Conservation (phyloP, 176 grass and related monocot genomes). For the Carex parvula region DNA sequence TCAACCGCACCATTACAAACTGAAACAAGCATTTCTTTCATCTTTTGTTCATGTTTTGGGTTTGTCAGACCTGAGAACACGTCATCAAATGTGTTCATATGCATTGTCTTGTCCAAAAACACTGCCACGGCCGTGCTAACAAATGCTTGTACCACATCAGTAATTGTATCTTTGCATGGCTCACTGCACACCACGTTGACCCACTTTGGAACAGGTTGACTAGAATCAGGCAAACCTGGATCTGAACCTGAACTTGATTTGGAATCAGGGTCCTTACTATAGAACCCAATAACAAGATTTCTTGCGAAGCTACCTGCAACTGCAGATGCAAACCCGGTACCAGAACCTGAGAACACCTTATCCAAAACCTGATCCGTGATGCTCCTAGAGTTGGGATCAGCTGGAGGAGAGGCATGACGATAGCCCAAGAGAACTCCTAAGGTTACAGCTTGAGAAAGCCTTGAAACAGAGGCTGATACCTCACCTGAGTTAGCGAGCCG, state of each 20-base stretch:
- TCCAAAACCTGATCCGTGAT: slow-evolving; percentile 68
- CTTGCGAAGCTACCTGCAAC: slow-evolving; percentile 71
- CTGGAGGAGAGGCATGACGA: slow-evolving; percentile 27
- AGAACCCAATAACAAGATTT: slow-evolving; percentile 55
- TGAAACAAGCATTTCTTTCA: slow-evolving; percentile 66
- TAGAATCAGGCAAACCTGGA: slow-evolving; percentile 26
- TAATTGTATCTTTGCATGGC: slow-evolving; percentile 44
- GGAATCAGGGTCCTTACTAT: slow-evolving; percentile 19
- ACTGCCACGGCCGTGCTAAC: slow-evolving; percentile 65
- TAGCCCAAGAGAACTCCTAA: slow-evolving; percentile 44
- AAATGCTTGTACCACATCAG: slow-evolving; percentile 50
- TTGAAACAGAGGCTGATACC: slow-evolving; percentile 47
- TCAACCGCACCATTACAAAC: slow-evolving; percentile 79
- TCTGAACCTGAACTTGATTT: not conserved
- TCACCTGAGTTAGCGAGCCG: slow-evolving; percentile 70
- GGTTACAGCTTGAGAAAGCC: slow-evolving; percentile 56
- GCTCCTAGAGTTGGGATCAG: not conserved
- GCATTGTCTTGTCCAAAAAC: slow-evolving; percentile 90
- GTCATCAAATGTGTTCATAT: slow-evolving; percentile 91
- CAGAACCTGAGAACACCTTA: slow-evolving; percentile 68
- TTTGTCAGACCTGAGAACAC: slow-evolving; percentile 85
- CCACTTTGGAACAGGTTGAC: slow-evolving; percentile 41
- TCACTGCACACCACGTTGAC: slow-evolving; percentile 50
- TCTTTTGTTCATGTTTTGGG: slow-evolving; percentile 58
- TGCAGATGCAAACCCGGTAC: slow-evolving; percentile 55